Conservation (phyloP, 345 rosid genomes). For the Salix caprea region DNA sequence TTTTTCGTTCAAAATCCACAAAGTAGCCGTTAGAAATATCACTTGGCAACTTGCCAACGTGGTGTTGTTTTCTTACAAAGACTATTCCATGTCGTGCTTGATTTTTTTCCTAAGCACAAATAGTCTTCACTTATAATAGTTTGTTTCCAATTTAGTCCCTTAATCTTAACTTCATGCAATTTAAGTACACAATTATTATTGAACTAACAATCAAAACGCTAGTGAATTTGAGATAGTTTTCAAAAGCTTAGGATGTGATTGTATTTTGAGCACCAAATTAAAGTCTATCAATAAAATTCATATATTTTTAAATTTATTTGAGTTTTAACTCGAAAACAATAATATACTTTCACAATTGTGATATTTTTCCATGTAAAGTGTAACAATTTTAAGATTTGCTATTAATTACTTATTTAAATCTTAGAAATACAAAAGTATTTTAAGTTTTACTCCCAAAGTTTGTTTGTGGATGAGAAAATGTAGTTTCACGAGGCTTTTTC, state of each 20-base stretch:
- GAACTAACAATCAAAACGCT: neutral
- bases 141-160: neutral
- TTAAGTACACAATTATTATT: neutral
- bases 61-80: neutral
- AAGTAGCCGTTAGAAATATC: slow-evolving; percentile 30
- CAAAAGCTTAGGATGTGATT: neutral
- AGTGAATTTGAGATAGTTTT: neutral
- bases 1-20: neutral
- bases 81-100: neutral
- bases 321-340: no score
- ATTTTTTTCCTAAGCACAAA: neutral
- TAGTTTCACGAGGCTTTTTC: neutral
- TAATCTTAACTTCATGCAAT: neutral
- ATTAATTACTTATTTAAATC: no score
- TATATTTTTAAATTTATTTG: neutral
- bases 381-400: no score
- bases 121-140: neutral
- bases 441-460: no score
- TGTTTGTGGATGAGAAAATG: no score
- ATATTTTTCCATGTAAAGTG: no score
- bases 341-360: no score
- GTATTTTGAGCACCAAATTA: neutral
- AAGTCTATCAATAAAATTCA: neutral
- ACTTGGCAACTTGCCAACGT: slow-evolving; percentile 27
- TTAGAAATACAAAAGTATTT: no score